phyloP scores from a whole-genome alignment of 1,139 yeast species.

The Zygosaccharomyces sapae region DNA sequence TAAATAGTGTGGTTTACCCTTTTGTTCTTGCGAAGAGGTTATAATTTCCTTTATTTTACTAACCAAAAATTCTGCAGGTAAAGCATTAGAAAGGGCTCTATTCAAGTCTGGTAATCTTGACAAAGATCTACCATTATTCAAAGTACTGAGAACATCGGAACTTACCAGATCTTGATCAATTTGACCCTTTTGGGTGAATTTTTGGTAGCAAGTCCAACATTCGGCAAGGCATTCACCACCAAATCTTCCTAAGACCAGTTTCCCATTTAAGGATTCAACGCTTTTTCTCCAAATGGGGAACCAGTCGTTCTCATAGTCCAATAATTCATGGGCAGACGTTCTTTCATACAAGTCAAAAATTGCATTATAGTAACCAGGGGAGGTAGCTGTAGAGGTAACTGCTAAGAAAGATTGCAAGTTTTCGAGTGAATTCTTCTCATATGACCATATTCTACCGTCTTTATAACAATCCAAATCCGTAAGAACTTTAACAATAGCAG shows the following conservation, averaged over 20 bases:
- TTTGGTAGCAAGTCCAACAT: slow-evolving; percentile 27
- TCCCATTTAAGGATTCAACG: slow-evolving; percentile 21
- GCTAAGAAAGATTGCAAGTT: slow-evolving; percentile 46
- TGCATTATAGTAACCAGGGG: slow-evolving; percentile 45
- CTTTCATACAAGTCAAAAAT: slow-evolving; percentile 23
- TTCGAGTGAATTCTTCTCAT: slow-evolving; percentile 44
- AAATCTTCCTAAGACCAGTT: slow-evolving; percentile 25
- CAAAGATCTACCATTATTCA: slow-evolving; percentile 17
- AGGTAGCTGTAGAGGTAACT: slow-evolving; percentile 52
- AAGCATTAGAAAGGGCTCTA: slow-evolving; percentile 8
- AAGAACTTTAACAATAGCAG: slow-evolving; percentile 50
- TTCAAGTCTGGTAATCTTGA: slow-evolving; percentile 13
- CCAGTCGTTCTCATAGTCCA: slow-evolving; percentile 26
- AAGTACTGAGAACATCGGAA: slow-evolving; percentile 13
- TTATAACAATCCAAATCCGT: slow-evolving; percentile 41
- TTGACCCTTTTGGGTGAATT: slow-evolving; percentile 8
- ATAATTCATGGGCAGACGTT: slow-evolving; percentile 12
- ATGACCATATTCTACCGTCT: slow-evolving; percentile 48
- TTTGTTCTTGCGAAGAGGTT: slow-evolving; percentile 1
- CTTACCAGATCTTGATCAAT: slow-evolving; percentile 9
- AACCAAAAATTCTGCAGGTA: slow-evolving; percentile 12
- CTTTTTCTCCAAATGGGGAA: slow-evolving; percentile 27
- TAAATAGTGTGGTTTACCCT: slow-evolving; percentile 6
- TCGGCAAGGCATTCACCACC: slow-evolving; percentile 24
- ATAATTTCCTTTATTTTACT: slow-evolving; percentile 13